Evolutionary conservation across 768 basidiomycete species (phyloP).

Genomic region (Rhizopogon sp.): DNA sequence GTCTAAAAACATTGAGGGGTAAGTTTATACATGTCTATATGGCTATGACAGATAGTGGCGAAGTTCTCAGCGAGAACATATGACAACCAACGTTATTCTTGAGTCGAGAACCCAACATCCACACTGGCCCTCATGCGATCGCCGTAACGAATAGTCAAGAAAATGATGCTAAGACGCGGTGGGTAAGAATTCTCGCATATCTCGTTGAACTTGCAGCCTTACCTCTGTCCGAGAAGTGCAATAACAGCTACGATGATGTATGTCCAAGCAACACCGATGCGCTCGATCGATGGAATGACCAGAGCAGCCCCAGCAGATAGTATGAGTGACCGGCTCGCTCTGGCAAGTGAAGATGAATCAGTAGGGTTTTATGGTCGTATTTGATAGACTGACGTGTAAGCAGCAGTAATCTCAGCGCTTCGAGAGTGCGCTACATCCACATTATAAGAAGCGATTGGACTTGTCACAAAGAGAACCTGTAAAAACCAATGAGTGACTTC

Average conservation of each 20-base stretch:
- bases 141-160: constrained; percentile 51
- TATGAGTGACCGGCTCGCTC: constrained; percentile 43
- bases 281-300: constrained; percentile 51
- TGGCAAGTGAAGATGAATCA: constrained; percentile 12
- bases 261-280: constrained; percentile 45
- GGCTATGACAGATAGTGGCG: too few relatives aligned
- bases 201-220: constrained; percentile 14
- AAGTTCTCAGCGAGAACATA: too few relatives aligned
- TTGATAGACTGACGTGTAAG: constrained; percentile 7
- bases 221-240: constrained; percentile 50
- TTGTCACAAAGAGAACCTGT: constrained; percentile 49
- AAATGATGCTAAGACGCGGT: constrained; percentile 43
- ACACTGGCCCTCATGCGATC: constrained; percentile 50
- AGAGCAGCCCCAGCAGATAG: constrained; percentile 37
- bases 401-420: constrained; percentile 57
- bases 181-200: not conserved
- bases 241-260: constrained; percentile 42
- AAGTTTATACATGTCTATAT: too few relatives aligned
- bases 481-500: not conserved
- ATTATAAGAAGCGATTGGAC: constrained; percentile 46
- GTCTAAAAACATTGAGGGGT: too few relatives aligned
- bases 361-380: too few relatives aligned
- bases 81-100: too few relatives aligned
- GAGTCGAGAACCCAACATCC: constrained; percentile 51
- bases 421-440: constrained; percentile 52